phyloP scores from a whole-genome alignment of 176 grass and related monocot genomes.

The Triticum urartu region DNA sequence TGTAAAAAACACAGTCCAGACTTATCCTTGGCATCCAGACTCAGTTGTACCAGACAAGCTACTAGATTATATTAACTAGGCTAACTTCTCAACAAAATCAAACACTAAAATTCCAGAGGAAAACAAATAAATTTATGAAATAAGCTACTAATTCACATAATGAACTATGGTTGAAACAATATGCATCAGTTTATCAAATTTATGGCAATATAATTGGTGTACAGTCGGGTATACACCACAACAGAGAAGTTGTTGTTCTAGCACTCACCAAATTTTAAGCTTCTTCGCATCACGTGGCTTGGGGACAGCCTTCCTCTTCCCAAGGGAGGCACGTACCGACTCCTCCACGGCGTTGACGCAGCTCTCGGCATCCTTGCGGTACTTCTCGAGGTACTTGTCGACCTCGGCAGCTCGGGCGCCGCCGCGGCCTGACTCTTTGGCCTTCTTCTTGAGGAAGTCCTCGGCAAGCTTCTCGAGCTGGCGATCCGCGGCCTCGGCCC shows the following conservation, averaged over 20 bases:
- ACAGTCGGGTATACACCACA: background rate
- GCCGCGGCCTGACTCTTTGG: slow-evolving; percentile 54
- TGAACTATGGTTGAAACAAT: background rate
- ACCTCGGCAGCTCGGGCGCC: slow-evolving; percentile 49
- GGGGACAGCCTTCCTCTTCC: slow-evolving; percentile 67
- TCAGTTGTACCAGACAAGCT: background rate
- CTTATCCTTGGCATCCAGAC: background rate
- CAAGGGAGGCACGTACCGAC: slow-evolving; percentile 70
- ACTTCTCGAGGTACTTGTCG: slow-evolving; percentile 94
- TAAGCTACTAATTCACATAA: background rate
- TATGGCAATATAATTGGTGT: background rate
- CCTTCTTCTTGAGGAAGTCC: slow-evolving; percentile 84
- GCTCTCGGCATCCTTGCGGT: slow-evolving; percentile 67
- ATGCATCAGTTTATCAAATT: background rate
- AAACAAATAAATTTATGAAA: background rate
- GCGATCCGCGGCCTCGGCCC: slow-evolving; percentile 65
- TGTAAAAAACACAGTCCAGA: background rate
- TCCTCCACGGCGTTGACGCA: slow-evolving; percentile 79
- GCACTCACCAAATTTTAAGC: slow-evolving; percentile 82
- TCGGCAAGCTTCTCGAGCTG: slow-evolving; percentile 83
- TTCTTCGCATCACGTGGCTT: slow-evolving; percentile 62
- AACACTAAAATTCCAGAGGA: background rate
- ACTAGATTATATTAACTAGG: background rate
- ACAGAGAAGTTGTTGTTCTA: background rate
- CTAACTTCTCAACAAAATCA: background rate